A percentile compares a stretch with the other conserved stretches of the same genome.
phyloP scores from a whole-genome alignment of 352 stramenopile genomes.

The Blastocystis sp. region DNA sequence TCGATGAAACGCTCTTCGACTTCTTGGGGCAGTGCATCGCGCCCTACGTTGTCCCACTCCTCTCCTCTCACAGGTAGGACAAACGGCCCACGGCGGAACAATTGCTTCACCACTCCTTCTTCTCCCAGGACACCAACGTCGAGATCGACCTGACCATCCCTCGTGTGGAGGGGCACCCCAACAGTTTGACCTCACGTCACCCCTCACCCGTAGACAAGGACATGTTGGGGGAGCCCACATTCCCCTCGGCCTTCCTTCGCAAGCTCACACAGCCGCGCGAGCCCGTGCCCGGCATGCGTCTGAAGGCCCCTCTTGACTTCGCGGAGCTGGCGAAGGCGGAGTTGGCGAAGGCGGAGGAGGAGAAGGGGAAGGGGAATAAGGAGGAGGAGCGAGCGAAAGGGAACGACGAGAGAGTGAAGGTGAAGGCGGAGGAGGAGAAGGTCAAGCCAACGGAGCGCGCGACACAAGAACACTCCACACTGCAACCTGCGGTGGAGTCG shows the following conservation, averaged over 20 bases:
- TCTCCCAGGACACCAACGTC: neutral
- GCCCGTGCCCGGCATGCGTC: neutral
- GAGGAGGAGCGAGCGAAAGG: too few relatives aligned
- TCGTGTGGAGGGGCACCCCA: neutral
- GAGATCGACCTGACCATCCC: conserved; percentile 17
- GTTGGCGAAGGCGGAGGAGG: neutral
- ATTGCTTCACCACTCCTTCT: conserved; percentile 40
- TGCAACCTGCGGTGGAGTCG: too few relatives aligned
- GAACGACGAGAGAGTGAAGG: too few relatives aligned
- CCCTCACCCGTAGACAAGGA: neutral
- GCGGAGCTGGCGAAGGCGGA: neutral
- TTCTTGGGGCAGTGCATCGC: conserved; percentile 32
- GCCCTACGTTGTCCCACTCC: neutral
- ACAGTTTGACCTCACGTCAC: neutral
- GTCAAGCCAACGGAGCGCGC: too few relatives aligned
- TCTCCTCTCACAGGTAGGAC: neutral
- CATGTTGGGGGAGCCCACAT: neutral
- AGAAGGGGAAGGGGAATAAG: neutral
- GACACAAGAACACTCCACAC: too few relatives aligned
- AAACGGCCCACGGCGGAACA: conserved; percentile 7
- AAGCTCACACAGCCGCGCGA: neutral
- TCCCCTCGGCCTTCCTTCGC: conserved; percentile 4
- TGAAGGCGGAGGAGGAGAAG: too few relatives aligned
- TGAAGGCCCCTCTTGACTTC: neutral
- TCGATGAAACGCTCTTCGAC: neutral